These are phyloP conservation scores for Lasiodiplodia gonubiensis DNA, from an alignment of 2,329 filamentous ascomycete genomes.

Conservation along the genomic window DNA sequence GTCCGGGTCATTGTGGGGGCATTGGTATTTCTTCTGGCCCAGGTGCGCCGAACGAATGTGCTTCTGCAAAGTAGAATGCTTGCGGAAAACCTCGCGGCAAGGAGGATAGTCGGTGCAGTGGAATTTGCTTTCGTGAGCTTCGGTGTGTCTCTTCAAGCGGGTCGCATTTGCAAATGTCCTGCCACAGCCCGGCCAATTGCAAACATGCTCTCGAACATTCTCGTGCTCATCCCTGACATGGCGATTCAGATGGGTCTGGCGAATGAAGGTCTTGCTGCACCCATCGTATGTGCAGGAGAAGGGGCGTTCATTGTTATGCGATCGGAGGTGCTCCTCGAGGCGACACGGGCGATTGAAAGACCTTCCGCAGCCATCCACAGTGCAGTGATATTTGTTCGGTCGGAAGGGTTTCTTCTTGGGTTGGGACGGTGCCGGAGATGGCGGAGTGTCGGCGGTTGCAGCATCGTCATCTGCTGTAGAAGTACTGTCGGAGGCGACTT, in stretches of 20 bases:
- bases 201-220: conserved; percentile 69
- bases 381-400: conserved; percentile 73
- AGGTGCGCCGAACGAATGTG: conserved; percentile 82
- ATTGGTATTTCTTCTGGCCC: conserved; percentile 72
- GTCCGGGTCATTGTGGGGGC: conserved; percentile 61
- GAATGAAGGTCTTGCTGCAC: conserved; percentile 84
- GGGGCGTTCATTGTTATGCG: conserved; percentile 83
- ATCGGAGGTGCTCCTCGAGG: conserved; percentile 78
- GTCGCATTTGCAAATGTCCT: conserved; percentile 84
- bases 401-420: conserved; percentile 43
- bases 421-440: conserved; percentile 28
- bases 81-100: conserved; percentile 81
- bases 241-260: conserved; percentile 83
- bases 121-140: conserved; percentile 78
- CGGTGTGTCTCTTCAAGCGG: conserved; percentile 75
- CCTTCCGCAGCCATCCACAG: conserved; percentile 75
- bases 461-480: not conserved
- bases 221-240: conserved; percentile 84
- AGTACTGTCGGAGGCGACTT: not conserved
- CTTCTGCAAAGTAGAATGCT: conserved; percentile 82
- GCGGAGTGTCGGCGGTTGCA: conserved; percentile 34
- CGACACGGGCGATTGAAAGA: conserved; percentile 87
- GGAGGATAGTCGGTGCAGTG: conserved; percentile 72
- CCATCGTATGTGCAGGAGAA: conserved; percentile 72
- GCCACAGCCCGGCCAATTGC: conserved; percentile 72